Percentiles rank a stretch among this genome's conserved stretches.
These are phyloP conservation scores for Neopestalotiopsis sp. DNA, from an alignment of 2,329 filamentous ascomycete species.

Conservation along the genomic window DNA sequence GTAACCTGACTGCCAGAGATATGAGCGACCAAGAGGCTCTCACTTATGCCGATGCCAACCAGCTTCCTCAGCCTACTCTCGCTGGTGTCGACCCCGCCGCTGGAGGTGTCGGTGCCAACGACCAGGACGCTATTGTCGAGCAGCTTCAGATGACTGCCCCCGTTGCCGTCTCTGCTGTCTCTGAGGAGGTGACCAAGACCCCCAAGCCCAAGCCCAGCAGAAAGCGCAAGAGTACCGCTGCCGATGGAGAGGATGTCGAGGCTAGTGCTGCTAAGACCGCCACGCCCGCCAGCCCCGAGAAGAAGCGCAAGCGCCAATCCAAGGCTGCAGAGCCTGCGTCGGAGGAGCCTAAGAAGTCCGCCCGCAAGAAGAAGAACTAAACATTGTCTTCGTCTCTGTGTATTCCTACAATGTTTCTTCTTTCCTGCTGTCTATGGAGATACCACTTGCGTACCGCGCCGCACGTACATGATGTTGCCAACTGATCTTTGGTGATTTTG, in stretches of 20 bases:
- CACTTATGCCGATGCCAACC: constrained; percentile 63
- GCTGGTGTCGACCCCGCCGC: constrained; percentile 26
- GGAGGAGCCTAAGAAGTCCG: constrained; percentile 66
- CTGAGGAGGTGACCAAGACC: constrained; percentile 58
- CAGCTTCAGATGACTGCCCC: constrained; percentile 55
- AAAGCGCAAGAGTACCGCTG: constrained; percentile 62
- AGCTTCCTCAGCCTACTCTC: constrained; percentile 58
- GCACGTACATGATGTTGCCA: constrained; percentile 4
- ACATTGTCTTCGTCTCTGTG: constrained; percentile 23
- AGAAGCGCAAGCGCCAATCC: constrained; percentile 67
- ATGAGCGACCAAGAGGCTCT: constrained; percentile 68
- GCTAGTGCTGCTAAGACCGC: constrained; percentile 42
- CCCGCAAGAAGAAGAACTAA: constrained; percentile 61
- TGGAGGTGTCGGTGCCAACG: constrained; percentile 49
- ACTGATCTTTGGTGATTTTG: constrained; percentile 7
- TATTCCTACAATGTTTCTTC: constrained; percentile 14
- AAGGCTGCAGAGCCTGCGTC: constrained; percentile 58
- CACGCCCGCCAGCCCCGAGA: constrained; percentile 61
- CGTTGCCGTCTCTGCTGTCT: constrained; percentile 35
- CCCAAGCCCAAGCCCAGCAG: constrained; percentile 60
- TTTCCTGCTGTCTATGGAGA: constrained; percentile 19
- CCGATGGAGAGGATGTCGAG: constrained; percentile 48
- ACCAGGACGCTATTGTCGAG: constrained; percentile 64
- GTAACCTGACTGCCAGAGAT: constrained; percentile 62
- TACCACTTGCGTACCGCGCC: constrained; percentile 3